These are phyloP conservation scores for Solanum pinnatisectum DNA, from an alignment of 257 asterid genomes.

Conservation along the genomic window DNA sequence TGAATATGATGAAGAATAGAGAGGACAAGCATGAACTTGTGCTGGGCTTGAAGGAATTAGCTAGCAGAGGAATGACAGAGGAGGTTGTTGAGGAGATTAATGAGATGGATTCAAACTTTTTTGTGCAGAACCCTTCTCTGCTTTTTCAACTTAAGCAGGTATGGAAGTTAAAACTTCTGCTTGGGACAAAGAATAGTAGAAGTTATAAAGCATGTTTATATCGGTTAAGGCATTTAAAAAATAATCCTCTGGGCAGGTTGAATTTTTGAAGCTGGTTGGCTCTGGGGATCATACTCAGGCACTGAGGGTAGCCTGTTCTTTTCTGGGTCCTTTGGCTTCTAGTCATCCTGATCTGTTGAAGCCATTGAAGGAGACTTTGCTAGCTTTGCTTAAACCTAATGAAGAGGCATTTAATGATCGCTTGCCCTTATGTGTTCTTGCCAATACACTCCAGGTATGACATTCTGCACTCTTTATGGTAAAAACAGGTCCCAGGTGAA, in stretches of 20 bases:
- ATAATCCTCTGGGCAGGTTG: constrained; percentile 45
- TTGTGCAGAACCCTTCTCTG: constrained; percentile 53
- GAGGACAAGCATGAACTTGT: constrained; percentile 52
- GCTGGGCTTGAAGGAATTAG: constrained; percentile 62
- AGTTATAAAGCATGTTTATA: not conserved
- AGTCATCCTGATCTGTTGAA: constrained; percentile 60
- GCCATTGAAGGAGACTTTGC: constrained; percentile 83
- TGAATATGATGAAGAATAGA: constrained; percentile 21
- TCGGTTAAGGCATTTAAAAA: not conserved
- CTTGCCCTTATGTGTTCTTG: constrained; percentile 66
- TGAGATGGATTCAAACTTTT: constrained; percentile 64
- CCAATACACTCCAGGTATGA: constrained; percentile 88
- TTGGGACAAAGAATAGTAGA: not conserved
- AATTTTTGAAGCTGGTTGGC: constrained; percentile 67
- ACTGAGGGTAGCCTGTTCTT: constrained; percentile 67
- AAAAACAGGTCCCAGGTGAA: not conserved
- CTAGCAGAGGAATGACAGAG: constrained; percentile 76
- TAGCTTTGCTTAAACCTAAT: constrained; percentile 64
- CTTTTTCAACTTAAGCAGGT: constrained; percentile 97
- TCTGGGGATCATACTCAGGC: constrained; percentile 79
- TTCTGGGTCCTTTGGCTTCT: constrained; percentile 94
- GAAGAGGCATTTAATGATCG: constrained; percentile 54
- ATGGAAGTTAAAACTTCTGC: constrained; percentile 67
- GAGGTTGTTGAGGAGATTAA: constrained; percentile 87
- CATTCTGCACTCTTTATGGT: not conserved